A percentile compares a stretch with the other conserved stretches of the same genome.
Evolutionary conservation across 2,329 filamentous ascomycete genomes (phyloP).

Genomic region (Fusarium cyanostomum): DNA sequence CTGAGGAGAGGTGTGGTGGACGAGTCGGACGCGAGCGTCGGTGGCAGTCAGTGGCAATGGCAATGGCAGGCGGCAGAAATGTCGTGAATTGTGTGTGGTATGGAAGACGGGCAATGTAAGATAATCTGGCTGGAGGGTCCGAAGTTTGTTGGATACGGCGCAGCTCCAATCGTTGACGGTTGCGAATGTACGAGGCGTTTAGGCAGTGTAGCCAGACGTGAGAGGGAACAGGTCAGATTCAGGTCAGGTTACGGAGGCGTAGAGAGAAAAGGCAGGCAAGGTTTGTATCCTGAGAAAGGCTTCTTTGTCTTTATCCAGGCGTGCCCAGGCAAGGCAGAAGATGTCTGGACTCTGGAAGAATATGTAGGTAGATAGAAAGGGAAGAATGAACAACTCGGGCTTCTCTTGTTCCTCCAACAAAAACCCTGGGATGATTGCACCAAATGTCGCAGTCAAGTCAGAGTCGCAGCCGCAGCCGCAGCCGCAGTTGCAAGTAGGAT

Average conservation of each 20-base stretch:
- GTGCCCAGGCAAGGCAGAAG: neutral
- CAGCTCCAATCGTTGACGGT: slow-evolving; percentile 15
- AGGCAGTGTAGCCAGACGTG: slow-evolving; percentile 28
- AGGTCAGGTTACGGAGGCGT: slow-evolving; percentile 21
- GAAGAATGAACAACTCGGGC: slow-evolving; percentile 12
- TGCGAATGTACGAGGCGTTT: slow-evolving; percentile 34
- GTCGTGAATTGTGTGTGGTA: slow-evolving; percentile 18
- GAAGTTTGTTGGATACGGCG: slow-evolving; percentile 9
- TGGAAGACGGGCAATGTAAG: slow-evolving; percentile 9
- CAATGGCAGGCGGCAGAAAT: neutral
- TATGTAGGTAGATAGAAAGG: slow-evolving; percentile 7
- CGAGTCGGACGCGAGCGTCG: neutral
- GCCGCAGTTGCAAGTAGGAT: slow-evolving; percentile 6
- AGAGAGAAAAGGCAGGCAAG: slow-evolving; percentile 8
- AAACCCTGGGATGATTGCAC: slow-evolving; percentile 13
- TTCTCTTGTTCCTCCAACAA: slow-evolving; percentile 13
- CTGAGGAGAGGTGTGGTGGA: neutral
- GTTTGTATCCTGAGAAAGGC: slow-evolving; percentile 1
- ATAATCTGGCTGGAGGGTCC: slow-evolving; percentile 11
- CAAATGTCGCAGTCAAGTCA: slow-evolving; percentile 25
- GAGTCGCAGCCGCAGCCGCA: slow-evolving; percentile 13
- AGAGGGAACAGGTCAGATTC: slow-evolving; percentile 28
- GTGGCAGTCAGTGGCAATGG: neutral
- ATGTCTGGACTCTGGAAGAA: neutral
- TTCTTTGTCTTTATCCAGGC: slow-evolving; percentile 20